These are phyloP conservation scores for Nasturtium officinale DNA, from an alignment of 345 rosid genomes.

Conservation along the genomic window DNA sequence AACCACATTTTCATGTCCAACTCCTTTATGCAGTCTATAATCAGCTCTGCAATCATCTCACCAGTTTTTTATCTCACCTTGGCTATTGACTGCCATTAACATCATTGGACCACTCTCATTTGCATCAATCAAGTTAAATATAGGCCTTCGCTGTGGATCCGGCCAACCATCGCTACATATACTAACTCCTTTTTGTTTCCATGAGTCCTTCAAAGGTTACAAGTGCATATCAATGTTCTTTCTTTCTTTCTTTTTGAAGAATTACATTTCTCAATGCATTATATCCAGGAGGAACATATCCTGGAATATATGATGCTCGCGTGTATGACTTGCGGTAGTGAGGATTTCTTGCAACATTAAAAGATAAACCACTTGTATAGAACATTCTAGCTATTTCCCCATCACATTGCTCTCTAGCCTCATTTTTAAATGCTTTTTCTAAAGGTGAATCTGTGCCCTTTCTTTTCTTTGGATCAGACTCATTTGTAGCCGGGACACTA, in stretches of 20 bases:
- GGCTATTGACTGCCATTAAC: background rate
- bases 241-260: conserved; percentile 11
- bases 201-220: background rate
- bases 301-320: background rate
- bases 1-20: background rate
- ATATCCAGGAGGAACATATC: background rate
- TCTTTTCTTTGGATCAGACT: background rate
- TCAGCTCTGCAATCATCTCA: background rate
- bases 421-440: background rate
- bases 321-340: background rate
- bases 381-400: conserved; percentile 16
- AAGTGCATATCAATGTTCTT: background rate
- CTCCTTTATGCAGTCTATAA: background rate
- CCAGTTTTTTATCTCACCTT: background rate
- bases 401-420: conserved; percentile 9
- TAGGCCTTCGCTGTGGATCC: background rate
- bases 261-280: background rate
- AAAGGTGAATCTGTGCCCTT: background rate
- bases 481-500: background rate
- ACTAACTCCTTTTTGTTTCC: background rate
- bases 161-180: conserved; percentile 23
- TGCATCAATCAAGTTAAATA: conserved; percentile 1
- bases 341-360: background rate
- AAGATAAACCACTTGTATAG: background rate
- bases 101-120: conserved; percentile 16